Conservation (phyloP, 345 rosid species). For the Hibiscus mutabilis region DNA sequence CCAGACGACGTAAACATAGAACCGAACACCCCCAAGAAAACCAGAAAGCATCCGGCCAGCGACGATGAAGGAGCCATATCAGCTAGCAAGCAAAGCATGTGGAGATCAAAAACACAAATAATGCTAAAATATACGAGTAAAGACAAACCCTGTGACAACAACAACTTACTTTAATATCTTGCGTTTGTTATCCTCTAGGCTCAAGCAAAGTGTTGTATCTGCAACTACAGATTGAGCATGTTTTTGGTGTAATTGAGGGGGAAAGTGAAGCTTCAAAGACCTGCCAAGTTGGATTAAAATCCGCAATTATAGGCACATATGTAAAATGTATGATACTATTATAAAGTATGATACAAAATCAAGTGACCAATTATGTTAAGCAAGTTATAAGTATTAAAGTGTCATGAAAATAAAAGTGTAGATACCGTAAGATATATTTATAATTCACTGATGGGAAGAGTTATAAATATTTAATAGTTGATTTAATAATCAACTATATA, state of each 20-base stretch:
- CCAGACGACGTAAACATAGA: background rate
- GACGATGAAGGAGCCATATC: constrained; percentile 2
- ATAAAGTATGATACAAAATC: too few relatives aligned
- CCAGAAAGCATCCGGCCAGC: background rate
- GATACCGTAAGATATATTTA: too few relatives aligned
- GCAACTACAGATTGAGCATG: background rate
- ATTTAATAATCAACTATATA: too few relatives aligned
- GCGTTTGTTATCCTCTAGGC: background rate
- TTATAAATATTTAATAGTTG: too few relatives aligned
- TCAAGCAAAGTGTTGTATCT: background rate
- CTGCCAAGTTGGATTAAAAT: too few relatives aligned
- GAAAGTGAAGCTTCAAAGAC: constrained; percentile 1
- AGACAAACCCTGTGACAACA: background rate
- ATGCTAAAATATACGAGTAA: background rate
- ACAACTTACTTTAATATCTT: constrained; percentile 5
- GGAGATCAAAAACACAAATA: background rate
- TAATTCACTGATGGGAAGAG: too few relatives aligned
- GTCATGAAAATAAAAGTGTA: too few relatives aligned
- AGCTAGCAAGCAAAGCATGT: background rate
- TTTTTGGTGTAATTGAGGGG: background rate
- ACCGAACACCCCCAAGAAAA: background rate
- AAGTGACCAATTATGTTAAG: too few relatives aligned
- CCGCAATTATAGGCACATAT: too few relatives aligned
- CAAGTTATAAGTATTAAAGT: too few relatives aligned
- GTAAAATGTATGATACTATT: too few relatives aligned